Percentiles rank a stretch among this genome's conserved stretches.
These are phyloP conservation scores for Canna indica DNA, from an alignment of 176 grass and related monocot species.

Conservation along the genomic window DNA sequence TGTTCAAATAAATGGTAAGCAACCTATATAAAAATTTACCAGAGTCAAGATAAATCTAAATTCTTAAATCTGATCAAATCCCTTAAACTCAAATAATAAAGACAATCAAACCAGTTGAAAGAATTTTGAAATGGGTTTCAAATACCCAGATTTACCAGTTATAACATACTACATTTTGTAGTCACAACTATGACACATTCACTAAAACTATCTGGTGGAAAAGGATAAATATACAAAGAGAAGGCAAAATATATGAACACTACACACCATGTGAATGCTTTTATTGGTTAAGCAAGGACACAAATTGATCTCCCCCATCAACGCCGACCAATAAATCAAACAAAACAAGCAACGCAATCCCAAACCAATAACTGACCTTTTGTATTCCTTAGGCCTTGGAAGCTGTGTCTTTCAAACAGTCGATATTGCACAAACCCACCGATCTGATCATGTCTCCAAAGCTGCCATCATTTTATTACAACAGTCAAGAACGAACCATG, in stretches of 20 bases:
- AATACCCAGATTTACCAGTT: too few species aligned
- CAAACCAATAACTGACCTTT: conserved; percentile 15
- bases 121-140: neutral
- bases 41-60: neutral
- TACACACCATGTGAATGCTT: neutral
- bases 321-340: conserved; percentile 13
- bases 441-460: conserved; percentile 79
- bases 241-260: neutral
- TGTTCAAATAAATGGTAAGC: too few species aligned
- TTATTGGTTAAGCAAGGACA: conserved; percentile 16
- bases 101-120: neutral
- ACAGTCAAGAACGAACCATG: conserved; percentile 12
- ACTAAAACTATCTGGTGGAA: neutral
- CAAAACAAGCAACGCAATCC: conserved; percentile 10
- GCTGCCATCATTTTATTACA: conserved; percentile 28
- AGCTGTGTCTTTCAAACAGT: conserved; percentile 72
- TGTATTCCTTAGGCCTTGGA: conserved; percentile 26
- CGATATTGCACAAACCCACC: conserved; percentile 68
- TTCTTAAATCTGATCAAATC: neutral
- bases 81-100: neutral
- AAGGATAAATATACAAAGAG: neutral
- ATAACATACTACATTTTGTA: neutral
- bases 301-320: conserved; percentile 4
- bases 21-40: too few species aligned
- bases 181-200: neutral